Conservation (phyloP, 1,284 basidiomycete genomes). For the Porogramme epimiltina region DNA sequence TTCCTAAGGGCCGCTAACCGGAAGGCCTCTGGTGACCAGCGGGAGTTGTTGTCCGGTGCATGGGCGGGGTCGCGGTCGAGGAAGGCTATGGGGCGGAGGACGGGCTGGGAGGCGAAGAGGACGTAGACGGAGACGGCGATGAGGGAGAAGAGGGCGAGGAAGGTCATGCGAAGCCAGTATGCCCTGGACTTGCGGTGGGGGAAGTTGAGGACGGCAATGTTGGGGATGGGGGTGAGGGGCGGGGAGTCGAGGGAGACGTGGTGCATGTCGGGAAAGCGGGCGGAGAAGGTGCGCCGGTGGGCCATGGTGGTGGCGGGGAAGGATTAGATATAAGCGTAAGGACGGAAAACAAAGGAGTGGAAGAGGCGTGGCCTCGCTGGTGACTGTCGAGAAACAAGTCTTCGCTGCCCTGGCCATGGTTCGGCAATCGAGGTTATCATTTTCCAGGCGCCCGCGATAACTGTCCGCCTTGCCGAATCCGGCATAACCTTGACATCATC, state of each 20-base stretch:
- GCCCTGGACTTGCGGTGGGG: constrained; percentile 27
- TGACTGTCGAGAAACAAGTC: not conserved
- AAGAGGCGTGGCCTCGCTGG: constrained; percentile 21
- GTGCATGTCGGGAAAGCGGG: constrained; percentile 32
- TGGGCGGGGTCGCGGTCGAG: constrained; percentile 31
- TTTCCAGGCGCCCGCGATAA: not conserved
- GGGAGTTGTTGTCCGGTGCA: constrained; percentile 16
- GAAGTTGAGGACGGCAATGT: constrained; percentile 27
- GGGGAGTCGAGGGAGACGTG: constrained; percentile 30
- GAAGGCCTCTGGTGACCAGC: constrained; percentile 25
- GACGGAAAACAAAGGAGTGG: constrained; percentile 22
- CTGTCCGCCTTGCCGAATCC: not conserved
- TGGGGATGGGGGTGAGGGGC: constrained; percentile 32
- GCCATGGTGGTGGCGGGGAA: constrained; percentile 24
- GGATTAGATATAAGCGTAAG: constrained; percentile 10
- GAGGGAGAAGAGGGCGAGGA: constrained; percentile 54
- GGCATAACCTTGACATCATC: not conserved
- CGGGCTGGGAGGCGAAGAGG: constrained; percentile 49
- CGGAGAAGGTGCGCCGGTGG: constrained; percentile 35
- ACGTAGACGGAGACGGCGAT: constrained; percentile 53
- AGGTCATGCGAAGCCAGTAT: constrained; percentile 46
- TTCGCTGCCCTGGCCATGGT: not conserved
- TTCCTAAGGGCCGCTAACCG: constrained; percentile 31
- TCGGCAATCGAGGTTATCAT: not conserved
- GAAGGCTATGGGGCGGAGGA: constrained; percentile 41